Evolutionary conservation across 306 rosid genomes (phyloP).

Genomic region (Gastrolobium bilobum): DNA sequence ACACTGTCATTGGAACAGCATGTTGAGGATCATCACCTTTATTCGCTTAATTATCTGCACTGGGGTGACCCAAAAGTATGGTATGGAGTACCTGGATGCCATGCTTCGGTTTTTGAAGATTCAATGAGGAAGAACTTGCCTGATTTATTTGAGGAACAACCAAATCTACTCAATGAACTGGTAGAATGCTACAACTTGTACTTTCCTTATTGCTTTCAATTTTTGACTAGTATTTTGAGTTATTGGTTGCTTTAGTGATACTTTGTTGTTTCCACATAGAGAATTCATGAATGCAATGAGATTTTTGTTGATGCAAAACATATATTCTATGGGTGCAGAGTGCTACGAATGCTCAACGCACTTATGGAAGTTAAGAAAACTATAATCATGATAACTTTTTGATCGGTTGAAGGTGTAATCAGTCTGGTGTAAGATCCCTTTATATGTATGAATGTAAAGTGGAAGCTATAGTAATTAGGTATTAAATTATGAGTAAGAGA

Average conservation of each 20-base stretch:
- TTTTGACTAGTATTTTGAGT: conserved; percentile 24
- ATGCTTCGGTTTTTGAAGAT: conserved; percentile 76
- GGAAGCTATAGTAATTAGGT: conserved; percentile 30
- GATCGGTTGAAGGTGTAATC: neutral
- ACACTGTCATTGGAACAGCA: conserved; percentile 70
- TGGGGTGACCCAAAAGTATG: conserved; percentile 96
- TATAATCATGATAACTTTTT: conserved; percentile 1
- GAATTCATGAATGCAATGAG: neutral
- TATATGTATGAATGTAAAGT: conserved; percentile 17
- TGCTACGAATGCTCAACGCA: neutral
- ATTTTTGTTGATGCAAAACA: conserved; percentile 10
- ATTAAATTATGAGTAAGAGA: conserved; percentile 6
- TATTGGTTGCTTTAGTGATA: neutral
- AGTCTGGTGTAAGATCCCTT: conserved; percentile 32
- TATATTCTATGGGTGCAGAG: conserved; percentile 10
- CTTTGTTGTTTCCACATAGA: conserved; percentile 36
- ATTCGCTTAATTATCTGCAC: conserved; percentile 91
- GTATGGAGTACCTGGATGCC: conserved; percentile 94
- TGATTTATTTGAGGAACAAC: conserved; percentile 89
- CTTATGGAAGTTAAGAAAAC: conserved; percentile 10
- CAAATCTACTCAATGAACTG: conserved; percentile 94
- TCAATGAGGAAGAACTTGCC: conserved; percentile 90
- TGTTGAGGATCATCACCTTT: conserved; percentile 98
- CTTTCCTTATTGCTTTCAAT: conserved; percentile 45
- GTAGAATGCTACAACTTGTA: conserved; percentile 53